phyloP scores from a whole-genome alignment of 2,329 filamentous ascomycete species.

The Nemania sp. region DNA sequence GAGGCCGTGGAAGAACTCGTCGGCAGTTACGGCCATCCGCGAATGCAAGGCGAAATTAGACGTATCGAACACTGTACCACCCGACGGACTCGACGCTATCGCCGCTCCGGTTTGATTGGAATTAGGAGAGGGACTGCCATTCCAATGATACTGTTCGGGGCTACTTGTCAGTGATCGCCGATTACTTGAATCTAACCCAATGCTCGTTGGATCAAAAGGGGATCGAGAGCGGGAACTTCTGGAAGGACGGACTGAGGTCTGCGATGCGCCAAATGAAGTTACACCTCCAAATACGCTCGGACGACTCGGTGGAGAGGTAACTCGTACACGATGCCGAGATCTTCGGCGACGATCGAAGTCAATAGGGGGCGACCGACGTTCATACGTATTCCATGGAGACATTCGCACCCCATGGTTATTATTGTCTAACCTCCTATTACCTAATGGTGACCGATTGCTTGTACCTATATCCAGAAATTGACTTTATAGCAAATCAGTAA shows the following conservation, averaged over 20 bases:
- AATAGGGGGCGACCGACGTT: constrained; percentile 48
- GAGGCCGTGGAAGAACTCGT: constrained; percentile 35
- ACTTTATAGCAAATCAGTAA: constrained; percentile 30
- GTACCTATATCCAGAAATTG: constrained; percentile 24
- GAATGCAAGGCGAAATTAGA: constrained; percentile 37
- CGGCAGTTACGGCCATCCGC: constrained; percentile 34
- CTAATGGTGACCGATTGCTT: constrained; percentile 14
- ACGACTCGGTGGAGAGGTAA: constrained; percentile 43
- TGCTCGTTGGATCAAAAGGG: constrained; percentile 28
- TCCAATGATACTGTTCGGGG: constrained; percentile 41
- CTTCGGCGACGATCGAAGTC: constrained; percentile 50
- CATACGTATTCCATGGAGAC: constrained; percentile 39
- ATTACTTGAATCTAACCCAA: constrained; percentile 20
- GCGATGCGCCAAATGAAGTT: constrained; percentile 38
- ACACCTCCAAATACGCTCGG: constrained; percentile 38
- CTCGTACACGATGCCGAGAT: constrained; percentile 47
- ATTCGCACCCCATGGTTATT: constrained; percentile 30
- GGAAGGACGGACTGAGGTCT: constrained; percentile 44
- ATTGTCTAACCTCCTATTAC: constrained; percentile 40
- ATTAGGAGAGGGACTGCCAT: constrained; percentile 31
- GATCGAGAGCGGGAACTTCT: constrained; percentile 38
- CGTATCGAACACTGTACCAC: constrained; percentile 36
- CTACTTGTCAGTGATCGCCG: constrained; percentile 38
- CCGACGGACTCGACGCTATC: constrained; percentile 29
- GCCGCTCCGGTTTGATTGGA: constrained; percentile 38